Evolutionary conservation across 2,329 filamentous ascomycete genomes (phyloP).

Genomic region (Boeremia lycopersici): DNA sequence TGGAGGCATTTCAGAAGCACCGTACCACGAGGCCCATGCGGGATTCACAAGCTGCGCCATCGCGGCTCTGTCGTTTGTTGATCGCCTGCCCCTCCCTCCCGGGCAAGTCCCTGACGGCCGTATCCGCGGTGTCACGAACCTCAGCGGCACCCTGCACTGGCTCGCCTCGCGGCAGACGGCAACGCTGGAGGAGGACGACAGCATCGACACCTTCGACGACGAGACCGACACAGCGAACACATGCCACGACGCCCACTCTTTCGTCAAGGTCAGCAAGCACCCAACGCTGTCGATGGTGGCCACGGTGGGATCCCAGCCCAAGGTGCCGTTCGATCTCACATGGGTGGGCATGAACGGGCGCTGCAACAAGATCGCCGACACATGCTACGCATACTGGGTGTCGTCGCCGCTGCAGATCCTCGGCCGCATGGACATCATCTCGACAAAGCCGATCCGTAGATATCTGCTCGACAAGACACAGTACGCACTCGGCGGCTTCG

Average conservation of each 20-base stretch:
- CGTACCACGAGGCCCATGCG: conserved; percentile 82
- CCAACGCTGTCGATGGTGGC: conserved; percentile 34
- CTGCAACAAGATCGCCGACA: conserved; percentile 89
- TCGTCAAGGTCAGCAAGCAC: conserved; percentile 41
- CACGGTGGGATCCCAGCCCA: conserved; percentile 60
- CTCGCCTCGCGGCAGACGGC: conserved; percentile 55
- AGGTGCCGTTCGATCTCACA: conserved; percentile 60
- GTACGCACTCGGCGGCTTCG: conserved; percentile 69
- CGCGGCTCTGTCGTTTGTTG: conserved; percentile 76
- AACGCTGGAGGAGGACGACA: conserved; percentile 51
- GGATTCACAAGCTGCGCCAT: conserved; percentile 92
- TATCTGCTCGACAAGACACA: conserved; percentile 88
- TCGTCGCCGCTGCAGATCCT: conserved; percentile 61
- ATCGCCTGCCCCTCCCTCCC: conserved; percentile 56
- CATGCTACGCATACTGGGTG: conserved; percentile 96
- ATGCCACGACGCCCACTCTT: conserved; percentile 49
- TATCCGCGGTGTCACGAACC: conserved; percentile 45
- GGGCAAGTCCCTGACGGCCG: conserved; percentile 33
- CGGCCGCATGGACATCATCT: conserved; percentile 60
- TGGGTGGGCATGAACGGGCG: conserved; percentile 86
- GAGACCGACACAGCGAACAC: conserved; percentile 49
- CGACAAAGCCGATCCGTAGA: conserved; percentile 65
- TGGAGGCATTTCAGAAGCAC: conserved; percentile 79
- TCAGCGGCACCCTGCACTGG: conserved; percentile 52
- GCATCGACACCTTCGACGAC: conserved; percentile 45